Evolutionary conservation across 768 basidiomycete genomes (phyloP).

Genomic region (Boletales sp.): DNA sequence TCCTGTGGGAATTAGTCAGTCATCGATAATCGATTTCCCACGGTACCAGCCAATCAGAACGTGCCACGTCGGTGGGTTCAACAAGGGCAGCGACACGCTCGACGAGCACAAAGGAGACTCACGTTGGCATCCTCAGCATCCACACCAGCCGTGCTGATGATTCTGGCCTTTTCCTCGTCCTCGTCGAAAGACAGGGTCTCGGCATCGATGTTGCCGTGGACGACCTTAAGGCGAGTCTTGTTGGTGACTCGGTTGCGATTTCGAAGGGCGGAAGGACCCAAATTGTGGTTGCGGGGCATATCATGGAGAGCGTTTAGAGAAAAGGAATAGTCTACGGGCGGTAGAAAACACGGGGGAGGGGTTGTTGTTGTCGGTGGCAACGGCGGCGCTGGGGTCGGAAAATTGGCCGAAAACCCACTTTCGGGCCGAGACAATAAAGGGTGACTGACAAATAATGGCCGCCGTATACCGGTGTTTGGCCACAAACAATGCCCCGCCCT

Average conservation of each 20-base stretch:
- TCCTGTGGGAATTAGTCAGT: conserved; percentile 53
- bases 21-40: conserved; percentile 48
- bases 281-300: conserved; percentile 80
- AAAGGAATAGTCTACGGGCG: conserved; percentile 38
- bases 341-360: conserved; percentile 24
- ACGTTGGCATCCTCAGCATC: conserved; percentile 94
- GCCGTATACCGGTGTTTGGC: conserved; percentile 32
- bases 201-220: conserved; percentile 76
- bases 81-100: conserved; percentile 39
- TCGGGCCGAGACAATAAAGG: conserved; percentile 49
- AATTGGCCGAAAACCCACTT: conserved; percentile 59
- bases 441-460: conserved; percentile 27
- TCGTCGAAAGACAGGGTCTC: conserved; percentile 79
- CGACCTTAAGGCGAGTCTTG: conserved; percentile 85
- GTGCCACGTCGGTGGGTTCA: conserved; percentile 41
- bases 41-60: conserved; percentile 43
- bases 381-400: conserved; percentile 57
- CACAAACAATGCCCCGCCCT: conserved; percentile 23
- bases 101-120: conserved; percentile 43
- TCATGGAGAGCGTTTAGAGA: conserved; percentile 59
- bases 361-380: conserved; percentile 47
- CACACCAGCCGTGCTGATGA: conserved; percentile 80
- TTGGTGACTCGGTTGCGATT: conserved; percentile 90
- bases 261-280: conserved; percentile 74
- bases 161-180: conserved; percentile 81